A percentile compares a stretch with the other conserved stretches of the same genome.
Conservation (phyloP, 2,329 filamentous ascomycete genomes). For the Hypoxylon sp. region DNA sequence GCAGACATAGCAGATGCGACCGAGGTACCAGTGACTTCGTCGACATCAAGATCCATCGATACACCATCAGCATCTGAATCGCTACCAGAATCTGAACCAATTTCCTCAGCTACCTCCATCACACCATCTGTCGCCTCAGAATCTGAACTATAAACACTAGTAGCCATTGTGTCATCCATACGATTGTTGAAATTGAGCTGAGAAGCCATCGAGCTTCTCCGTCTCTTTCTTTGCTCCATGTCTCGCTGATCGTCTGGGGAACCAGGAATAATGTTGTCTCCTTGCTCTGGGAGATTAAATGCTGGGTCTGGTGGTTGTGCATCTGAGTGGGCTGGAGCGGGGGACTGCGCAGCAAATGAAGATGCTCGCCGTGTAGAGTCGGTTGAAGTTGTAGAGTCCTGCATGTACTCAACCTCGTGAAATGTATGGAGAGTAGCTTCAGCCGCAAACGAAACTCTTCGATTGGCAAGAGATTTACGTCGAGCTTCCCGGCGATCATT, state of each 20-base stretch:
- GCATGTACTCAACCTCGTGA: conserved; percentile 90
- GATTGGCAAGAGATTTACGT: conserved; percentile 91
- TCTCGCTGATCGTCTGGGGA: conserved; percentile 77
- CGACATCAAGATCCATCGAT: conserved; percentile 83
- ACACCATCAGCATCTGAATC: conserved; percentile 78
- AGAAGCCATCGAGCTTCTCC: conserved; percentile 77
- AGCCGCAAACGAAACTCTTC: conserved; percentile 95
- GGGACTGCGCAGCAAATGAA: conserved; percentile 61
- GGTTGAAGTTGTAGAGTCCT: conserved; percentile 86
- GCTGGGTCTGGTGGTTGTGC: conserved; percentile 69
- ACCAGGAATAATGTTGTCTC: conserved; percentile 69
- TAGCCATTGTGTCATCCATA: conserved; percentile 78
- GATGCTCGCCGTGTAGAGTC: conserved; percentile 83
- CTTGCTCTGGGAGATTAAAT: conserved; percentile 73
- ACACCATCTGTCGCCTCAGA: conserved; percentile 70
- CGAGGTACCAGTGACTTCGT: conserved; percentile 81
- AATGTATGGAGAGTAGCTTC: conserved; percentile 98
- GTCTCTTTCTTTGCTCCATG: conserved; percentile 72
- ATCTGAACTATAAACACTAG: conserved; percentile 82
- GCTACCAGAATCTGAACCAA: conserved; percentile 62
- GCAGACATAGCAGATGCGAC: conserved; percentile 72
- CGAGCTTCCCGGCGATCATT: conserved; percentile 86
- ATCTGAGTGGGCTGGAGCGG: conserved; percentile 48
- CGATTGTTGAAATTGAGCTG: conserved; percentile 75
- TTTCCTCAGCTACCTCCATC: conserved; percentile 70